These are phyloP conservation scores for Hymenoscyphus linearis DNA, from an alignment of 2,329 filamentous ascomycete species.

Conservation along the genomic window DNA sequence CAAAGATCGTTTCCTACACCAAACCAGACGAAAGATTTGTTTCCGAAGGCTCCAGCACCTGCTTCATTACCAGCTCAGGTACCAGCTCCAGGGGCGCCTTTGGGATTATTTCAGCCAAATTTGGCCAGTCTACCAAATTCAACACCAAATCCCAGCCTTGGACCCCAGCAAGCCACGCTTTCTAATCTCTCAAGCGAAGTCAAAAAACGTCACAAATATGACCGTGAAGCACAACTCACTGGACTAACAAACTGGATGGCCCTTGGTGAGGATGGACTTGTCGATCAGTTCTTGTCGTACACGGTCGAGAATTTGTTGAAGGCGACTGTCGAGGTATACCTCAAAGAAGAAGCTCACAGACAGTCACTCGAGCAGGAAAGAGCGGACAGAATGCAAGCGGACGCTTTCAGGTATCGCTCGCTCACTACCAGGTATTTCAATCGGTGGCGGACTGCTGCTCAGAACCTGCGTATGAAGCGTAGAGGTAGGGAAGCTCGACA, in stretches of 20 bases:
- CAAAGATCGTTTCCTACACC: neutral
- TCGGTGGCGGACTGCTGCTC: constrained; percentile 27
- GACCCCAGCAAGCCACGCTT: neutral
- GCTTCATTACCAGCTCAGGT: neutral
- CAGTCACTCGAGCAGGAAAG: constrained; percentile 17
- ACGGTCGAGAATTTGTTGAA: constrained; percentile 22
- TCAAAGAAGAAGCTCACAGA: constrained; percentile 19
- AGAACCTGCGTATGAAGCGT: constrained; percentile 22
- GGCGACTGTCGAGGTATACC: constrained; percentile 15
- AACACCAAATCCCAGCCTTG: neutral
- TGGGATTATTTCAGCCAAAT: neutral
- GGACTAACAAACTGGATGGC: constrained; percentile 26
- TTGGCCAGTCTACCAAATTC: neutral
- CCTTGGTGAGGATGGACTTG: constrained; percentile 28
- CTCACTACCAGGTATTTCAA: constrained; percentile 29
- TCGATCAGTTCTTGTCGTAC: constrained; percentile 30
- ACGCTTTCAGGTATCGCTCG: constrained; percentile 24
- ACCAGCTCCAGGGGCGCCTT: neutral
- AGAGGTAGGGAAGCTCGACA: constrained; percentile 28
- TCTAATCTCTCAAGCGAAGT: neutral
- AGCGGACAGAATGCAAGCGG: constrained; percentile 17
- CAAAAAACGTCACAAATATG: neutral
- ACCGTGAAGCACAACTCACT: constrained; percentile 10
- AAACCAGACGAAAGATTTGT: neutral
- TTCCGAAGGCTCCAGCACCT: neutral